A percentile compares a stretch with the other conserved stretches of the same genome.
Evolutionary conservation across 805 yeast species (phyloP).

Genomic region (Lachancea mirantina): DNA sequence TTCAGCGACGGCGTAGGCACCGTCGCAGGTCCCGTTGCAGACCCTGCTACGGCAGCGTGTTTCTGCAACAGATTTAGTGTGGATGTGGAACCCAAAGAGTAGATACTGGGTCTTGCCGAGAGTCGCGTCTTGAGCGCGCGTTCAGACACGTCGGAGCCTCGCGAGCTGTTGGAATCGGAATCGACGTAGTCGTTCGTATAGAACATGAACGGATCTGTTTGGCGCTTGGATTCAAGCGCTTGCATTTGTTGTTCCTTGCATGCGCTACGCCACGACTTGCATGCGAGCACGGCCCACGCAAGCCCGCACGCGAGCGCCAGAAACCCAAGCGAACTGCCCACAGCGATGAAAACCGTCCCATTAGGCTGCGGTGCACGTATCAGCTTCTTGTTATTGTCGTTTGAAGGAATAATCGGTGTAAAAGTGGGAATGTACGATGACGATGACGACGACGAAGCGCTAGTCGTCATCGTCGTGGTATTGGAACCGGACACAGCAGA

Average conservation of each 20-base stretch:
- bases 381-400: constrained; percentile 48
- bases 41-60: not conserved
- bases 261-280: constrained; percentile 24
- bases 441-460: constrained; percentile 5
- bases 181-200: constrained; percentile 13
- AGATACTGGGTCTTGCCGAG: constrained; percentile 21
- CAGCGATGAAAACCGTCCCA: constrained; percentile 74
- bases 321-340: constrained; percentile 61
- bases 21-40: not conserved
- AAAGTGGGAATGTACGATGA: constrained; percentile 14
- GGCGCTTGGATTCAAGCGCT: constrained; percentile 14
- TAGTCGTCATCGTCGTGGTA: not conserved
- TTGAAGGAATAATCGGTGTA: constrained; percentile 19
- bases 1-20: constrained; percentile 12
- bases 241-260: constrained; percentile 23
- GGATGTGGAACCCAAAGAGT: constrained; percentile 28
- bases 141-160: constrained; percentile 21
- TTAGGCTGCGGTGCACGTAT: constrained; percentile 41
- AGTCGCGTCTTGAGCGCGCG: constrained; percentile 16
- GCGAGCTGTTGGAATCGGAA: constrained; percentile 18
- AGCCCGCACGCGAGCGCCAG: constrained; percentile 30
- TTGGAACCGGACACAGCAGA: not conserved
- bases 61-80: constrained; percentile 21
- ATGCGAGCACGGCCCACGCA: constrained; percentile 19
- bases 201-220: constrained; percentile 16